Evolutionary conservation across 306 rosid genomes (phyloP).

Genomic region (Vigna nakashimae): DNA sequence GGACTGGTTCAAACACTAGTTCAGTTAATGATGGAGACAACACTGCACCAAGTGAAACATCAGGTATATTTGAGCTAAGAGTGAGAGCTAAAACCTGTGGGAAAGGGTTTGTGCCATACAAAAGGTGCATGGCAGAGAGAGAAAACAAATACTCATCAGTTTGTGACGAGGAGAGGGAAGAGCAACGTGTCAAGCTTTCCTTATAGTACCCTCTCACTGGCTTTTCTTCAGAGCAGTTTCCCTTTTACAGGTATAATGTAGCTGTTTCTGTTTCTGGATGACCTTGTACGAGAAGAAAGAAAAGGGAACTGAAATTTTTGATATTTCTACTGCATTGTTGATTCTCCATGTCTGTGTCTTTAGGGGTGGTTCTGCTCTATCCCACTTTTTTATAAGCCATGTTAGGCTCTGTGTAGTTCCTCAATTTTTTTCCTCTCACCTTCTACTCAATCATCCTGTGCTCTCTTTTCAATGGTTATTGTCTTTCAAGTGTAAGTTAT

Average conservation of each 20-base stretch:
- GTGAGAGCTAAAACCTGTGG: slow-evolving; percentile 42
- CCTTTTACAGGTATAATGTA: slow-evolving; percentile 22
- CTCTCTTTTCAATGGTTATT: slow-evolving; percentile 6
- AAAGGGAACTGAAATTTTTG: slow-evolving; percentile 42
- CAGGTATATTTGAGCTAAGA: slow-evolving; percentile 34
- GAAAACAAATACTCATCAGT: slow-evolving; percentile 39
- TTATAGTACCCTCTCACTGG: slow-evolving; percentile 43
- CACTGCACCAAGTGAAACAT: slow-evolving; percentile 37
- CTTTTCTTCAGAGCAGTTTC: slow-evolving; percentile 30
- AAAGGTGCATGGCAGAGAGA: slow-evolving; percentile 65
- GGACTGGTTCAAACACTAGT: slow-evolving; percentile 59
- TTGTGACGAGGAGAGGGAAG: slow-evolving; percentile 52
- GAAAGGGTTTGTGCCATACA: slow-evolving; percentile 80
- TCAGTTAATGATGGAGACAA: slow-evolving; percentile 49
- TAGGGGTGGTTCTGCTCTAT: not conserved
- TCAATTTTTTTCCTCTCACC: slow-evolving; percentile 31
- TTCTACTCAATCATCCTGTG: slow-evolving; percentile 38
- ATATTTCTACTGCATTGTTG: slow-evolving; percentile 36
- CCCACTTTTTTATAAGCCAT: slow-evolving; percentile 12
- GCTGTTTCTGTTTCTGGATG: slow-evolving; percentile 45
- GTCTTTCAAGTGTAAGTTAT: slow-evolving; percentile 35
- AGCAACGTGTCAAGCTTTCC: slow-evolving; percentile 59
- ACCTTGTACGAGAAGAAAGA: slow-evolving; percentile 27
- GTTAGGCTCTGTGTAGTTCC: slow-evolving; percentile 20
- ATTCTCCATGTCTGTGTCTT: slow-evolving; percentile 25